Base-by-base conservation (phyloP, 169 alveolate genomes). In the Plasmodium ovale region DNA sequence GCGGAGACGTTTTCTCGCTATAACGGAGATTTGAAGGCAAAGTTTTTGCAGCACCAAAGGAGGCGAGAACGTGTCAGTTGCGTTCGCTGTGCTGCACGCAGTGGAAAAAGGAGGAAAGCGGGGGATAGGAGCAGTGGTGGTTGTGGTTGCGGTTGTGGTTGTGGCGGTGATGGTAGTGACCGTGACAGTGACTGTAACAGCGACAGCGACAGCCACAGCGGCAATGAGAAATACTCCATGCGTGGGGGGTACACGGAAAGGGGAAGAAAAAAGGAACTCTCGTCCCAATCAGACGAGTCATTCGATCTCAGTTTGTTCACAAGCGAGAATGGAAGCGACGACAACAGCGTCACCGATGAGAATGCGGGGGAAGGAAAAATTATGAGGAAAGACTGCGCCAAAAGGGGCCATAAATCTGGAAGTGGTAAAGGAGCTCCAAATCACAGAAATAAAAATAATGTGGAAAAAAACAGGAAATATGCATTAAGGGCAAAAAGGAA, bases 1-100 rank as follows among this genome's bases (percentile, higher is more conserved):
- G 84, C 84, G 1, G 90, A 82, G 16, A 49, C 84, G 3, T 82
- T 82, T 47, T 51, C 90, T 33, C 59, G 25, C 29, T 82, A 82
- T 65, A 33, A 64, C n/a, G 90, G 82, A 0, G 84, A 82, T 37
- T 33, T 82, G 35, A 82, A 65, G 58, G 54, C 31, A n/a, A 82
- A 39, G 21, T 82, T 65, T 65, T 33, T 64, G 9, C 5, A 42
- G 42, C 47, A 49, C 25, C 65, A 44, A 1, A 44, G 44, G 14
- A 29, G 10, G 29, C 29, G 12, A 27, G 27, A 39, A 27, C 0
- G 10, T 56, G 29, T n/a, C 23, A 19, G 39, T 23, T 6, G 1
- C 1, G 65, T 0, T 2, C 0, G 14, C 12, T n/a, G 7, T 1
- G 23, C 14, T 14, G 12, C 23, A 2, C 7, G 1, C 7, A 54